A percentile compares a stretch with the other conserved stretches of the same genome.
Evolutionary conservation across 768 basidiomycete species (phyloP).

Genomic region (Collybia sordida): DNA sequence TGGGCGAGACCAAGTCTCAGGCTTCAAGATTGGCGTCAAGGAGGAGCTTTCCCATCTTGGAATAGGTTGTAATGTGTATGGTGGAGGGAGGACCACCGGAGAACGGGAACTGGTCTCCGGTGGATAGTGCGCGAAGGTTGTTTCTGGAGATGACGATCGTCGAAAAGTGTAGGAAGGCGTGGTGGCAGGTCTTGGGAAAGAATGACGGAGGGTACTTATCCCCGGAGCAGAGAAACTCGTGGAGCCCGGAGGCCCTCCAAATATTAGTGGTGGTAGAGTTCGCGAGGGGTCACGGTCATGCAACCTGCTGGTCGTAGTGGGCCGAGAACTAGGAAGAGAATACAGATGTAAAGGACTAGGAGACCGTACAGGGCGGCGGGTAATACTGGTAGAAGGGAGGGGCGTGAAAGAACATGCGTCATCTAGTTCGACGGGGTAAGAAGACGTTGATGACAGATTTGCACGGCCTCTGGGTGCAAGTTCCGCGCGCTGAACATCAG

Average conservation of each 20-base stretch:
- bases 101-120: slow-evolving; percentile 27
- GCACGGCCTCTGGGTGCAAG: slow-evolving; percentile 3
- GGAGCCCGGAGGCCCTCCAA: slow-evolving; percentile 15
- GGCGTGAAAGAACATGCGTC: slow-evolving; percentile 5
- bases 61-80: slow-evolving; percentile 64
- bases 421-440: not conserved
- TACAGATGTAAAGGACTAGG: slow-evolving; percentile 22
- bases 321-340: slow-evolving; percentile 16
- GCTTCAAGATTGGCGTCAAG: slow-evolving; percentile 38
- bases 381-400: slow-evolving; percentile 2
- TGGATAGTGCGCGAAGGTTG: slow-evolving; percentile 30
- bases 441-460: slow-evolving; percentile 6
- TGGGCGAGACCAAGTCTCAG: slow-evolving; percentile 35
- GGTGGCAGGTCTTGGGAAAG: slow-evolving; percentile 6
- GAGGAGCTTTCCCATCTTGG: slow-evolving; percentile 61
- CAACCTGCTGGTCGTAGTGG: slow-evolving; percentile 17
- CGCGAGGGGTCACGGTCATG: slow-evolving; percentile 28
- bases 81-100: slow-evolving; percentile 42
- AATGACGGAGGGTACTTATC: not conserved
- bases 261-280: slow-evolving; percentile 33
- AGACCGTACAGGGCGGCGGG: slow-evolving; percentile 8
- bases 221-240: slow-evolving; percentile 7
- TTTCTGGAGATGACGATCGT: slow-evolving; percentile 34
- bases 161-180: slow-evolving; percentile 14
- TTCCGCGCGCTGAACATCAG: slow-evolving; percentile 15